Conservation (phyloP, 768 basidiomycete species). For the Russula sp. region DNA sequence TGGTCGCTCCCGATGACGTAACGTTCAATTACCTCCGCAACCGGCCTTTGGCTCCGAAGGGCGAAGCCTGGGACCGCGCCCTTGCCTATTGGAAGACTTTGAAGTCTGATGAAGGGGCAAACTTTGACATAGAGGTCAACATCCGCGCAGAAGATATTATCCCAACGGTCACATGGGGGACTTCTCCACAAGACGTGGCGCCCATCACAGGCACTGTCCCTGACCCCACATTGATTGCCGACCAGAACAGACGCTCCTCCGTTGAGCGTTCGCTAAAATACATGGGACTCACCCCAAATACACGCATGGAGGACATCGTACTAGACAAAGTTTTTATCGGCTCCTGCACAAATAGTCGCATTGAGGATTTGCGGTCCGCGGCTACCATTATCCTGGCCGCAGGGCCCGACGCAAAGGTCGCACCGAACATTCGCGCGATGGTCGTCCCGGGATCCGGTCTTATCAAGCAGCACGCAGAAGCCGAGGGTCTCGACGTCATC, state of each 20-base stretch:
- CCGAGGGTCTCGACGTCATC: conserved; percentile 59
- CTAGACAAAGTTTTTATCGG: conserved; percentile 68
- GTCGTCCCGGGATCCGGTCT: conserved; percentile 66
- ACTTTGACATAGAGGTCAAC: conserved; percentile 56
- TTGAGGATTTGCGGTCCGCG: conserved; percentile 62
- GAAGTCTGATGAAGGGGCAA: conserved; percentile 53
- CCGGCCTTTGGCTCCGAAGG: conserved; percentile 56
- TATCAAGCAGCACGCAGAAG: conserved; percentile 63
- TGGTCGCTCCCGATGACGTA: conserved; percentile 62
- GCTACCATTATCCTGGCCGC: conserved; percentile 53
- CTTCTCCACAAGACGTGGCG: conserved; percentile 60
- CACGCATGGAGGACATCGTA: conserved; percentile 53
- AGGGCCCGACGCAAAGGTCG: conserved; percentile 51
- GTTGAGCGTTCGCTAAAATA: conserved; percentile 55
- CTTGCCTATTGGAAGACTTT: conserved; percentile 59
- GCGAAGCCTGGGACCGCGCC: conserved; percentile 58
- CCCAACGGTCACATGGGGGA: conserved; percentile 66
- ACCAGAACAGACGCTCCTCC: conserved; percentile 45
- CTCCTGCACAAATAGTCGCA: conserved; percentile 65
- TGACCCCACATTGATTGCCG: conserved; percentile 46
- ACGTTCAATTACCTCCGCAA: conserved; percentile 60
- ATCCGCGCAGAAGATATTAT: conserved; percentile 60
- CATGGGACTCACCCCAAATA: conserved; percentile 57
- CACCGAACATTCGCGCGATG: conserved; percentile 56
- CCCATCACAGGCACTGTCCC: conserved; percentile 57